Percentiles rank a stretch among this genome's conserved stretches.
Evolutionary conservation across 768 basidiomycete genomes (phyloP).

Genomic region (Boletellus emodensis): DNA sequence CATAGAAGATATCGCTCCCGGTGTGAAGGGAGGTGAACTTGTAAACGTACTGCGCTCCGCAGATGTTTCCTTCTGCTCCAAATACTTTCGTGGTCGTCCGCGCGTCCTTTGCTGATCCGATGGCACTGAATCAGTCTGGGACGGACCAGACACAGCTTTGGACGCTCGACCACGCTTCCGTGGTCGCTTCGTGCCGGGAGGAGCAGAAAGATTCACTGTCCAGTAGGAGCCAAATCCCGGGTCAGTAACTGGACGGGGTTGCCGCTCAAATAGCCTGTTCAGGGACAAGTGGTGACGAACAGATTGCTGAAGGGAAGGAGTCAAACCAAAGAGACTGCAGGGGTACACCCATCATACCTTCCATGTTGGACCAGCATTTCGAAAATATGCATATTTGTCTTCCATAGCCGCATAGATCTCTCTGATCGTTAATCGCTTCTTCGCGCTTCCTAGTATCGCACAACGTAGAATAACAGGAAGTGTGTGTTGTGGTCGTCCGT

Average conservation of each 20-base stretch:
- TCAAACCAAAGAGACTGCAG: not conserved
- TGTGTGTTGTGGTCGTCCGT: constrained; percentile 77
- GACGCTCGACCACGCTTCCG: constrained; percentile 70
- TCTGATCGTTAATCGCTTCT: constrained; percentile 73
- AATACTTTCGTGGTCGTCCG: constrained; percentile 37
- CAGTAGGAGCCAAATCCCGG: constrained; percentile 87
- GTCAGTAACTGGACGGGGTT: constrained; percentile 77
- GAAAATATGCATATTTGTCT: constrained; percentile 78
- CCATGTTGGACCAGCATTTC: constrained; percentile 78
- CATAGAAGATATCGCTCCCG: constrained; percentile 25
- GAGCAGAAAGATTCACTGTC: constrained; percentile 85
- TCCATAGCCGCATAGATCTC: constrained; percentile 89
- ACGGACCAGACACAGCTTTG: constrained; percentile 36
- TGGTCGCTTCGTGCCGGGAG: constrained; percentile 81
- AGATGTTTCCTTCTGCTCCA: constrained; percentile 15
- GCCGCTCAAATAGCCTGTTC: constrained; percentile 78
- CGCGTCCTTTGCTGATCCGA: constrained; percentile 35
- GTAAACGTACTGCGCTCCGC: constrained; percentile 8
- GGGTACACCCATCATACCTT: constrained; percentile 49
- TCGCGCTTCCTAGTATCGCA: constrained; percentile 74
- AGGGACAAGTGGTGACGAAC: constrained; percentile 81
- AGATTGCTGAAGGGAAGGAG: constrained; percentile 59
- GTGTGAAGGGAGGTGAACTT: constrained; percentile 17
- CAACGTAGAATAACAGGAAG: constrained; percentile 82
- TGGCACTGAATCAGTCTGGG: constrained; percentile 8